A percentile compares a stretch with the other conserved stretches of the same genome.
Conservation (phyloP, 106 monocot genomes). For the Vanilla planifolia region DNA sequence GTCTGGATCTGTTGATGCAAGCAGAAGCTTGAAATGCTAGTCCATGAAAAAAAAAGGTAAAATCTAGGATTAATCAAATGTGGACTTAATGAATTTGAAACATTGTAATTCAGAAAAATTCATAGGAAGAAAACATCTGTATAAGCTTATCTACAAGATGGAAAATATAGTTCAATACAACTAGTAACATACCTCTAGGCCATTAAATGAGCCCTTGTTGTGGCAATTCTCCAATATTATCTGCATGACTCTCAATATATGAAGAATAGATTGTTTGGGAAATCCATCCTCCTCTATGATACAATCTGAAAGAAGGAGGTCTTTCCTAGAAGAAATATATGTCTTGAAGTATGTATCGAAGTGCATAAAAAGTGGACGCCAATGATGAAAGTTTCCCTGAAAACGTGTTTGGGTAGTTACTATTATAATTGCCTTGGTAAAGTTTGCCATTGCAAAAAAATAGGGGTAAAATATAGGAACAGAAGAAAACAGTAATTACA, state of each 20-base stretch:
- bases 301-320: slow-evolving; percentile 80
- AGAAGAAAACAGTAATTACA: not conserved
- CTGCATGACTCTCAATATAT: slow-evolving; percentile 96
- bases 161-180: not conserved
- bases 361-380: slow-evolving; percentile 95
- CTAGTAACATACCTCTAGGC: slow-evolving; percentile 68
- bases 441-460: too few species aligned
- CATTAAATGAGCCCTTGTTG: slow-evolving; percentile 88
- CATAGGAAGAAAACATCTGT: not conserved
- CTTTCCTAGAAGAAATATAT: slow-evolving; percentile 70
- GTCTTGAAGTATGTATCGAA: slow-evolving; percentile 98
- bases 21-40: slow-evolving; percentile 91
- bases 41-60: slow-evolving; percentile 7
- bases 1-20: slow-evolving; percentile 96
- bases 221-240: slow-evolving; percentile 93
- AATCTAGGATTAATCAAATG: not conserved
- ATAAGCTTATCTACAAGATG: not conserved
- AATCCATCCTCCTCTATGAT: slow-evolving; percentile 63
- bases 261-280: slow-evolving; percentile 81
- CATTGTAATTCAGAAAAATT: not conserved
- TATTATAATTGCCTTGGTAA: too few species aligned
- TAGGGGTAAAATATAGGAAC: not conserved
- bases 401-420: slow-evolving; percentile 15
- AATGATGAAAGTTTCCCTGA: slow-evolving; percentile 98
- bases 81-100: not conserved